Evolutionary conservation across 306 rosid species (phyloP).

Genomic region (Fragaria ananassa): DNA sequence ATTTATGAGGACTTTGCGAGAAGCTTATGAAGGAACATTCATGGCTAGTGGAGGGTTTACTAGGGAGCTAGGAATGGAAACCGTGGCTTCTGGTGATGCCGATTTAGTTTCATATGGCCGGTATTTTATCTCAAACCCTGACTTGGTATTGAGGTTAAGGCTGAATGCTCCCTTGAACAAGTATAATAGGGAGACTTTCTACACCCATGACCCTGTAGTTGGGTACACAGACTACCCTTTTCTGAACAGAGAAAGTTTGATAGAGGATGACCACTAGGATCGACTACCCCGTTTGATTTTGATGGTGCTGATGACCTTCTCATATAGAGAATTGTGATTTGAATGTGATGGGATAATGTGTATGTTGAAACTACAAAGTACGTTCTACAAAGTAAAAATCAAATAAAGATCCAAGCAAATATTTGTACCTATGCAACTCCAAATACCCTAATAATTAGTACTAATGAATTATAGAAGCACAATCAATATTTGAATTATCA

Average conservation of each 20-base stretch:
- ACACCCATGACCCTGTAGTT: conserved; percentile 74
- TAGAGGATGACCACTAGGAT: not conserved
- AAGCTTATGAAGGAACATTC: conserved; percentile 66
- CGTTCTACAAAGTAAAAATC: no score
- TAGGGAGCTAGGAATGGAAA: conserved; percentile 68
- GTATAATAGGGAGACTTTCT: conserved; percentile 73
- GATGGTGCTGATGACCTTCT: no score
- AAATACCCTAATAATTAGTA: no score
- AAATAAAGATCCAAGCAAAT: no score
- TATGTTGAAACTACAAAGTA: no score
- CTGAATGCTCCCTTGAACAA: conserved; percentile 58
- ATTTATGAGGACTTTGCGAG: conserved; percentile 51
- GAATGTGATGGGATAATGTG: no score
- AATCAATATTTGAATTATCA: no score
- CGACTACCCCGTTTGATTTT: no score
- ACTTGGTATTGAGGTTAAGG: conserved; percentile 59
- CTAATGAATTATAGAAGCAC: no score
- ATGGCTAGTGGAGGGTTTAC: conserved; percentile 88
- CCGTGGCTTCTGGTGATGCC: conserved; percentile 57
- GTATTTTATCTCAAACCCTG: conserved; percentile 78
- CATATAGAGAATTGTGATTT: no score
- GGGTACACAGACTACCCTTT: conserved; percentile 87
- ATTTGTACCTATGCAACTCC: no score
- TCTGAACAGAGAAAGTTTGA: conserved; percentile 25
- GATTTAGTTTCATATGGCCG: conserved; percentile 86